Evolutionary conservation across 2,329 filamentous ascomycete genomes (phyloP).

Genomic region (Aspergillus melleus): DNA sequence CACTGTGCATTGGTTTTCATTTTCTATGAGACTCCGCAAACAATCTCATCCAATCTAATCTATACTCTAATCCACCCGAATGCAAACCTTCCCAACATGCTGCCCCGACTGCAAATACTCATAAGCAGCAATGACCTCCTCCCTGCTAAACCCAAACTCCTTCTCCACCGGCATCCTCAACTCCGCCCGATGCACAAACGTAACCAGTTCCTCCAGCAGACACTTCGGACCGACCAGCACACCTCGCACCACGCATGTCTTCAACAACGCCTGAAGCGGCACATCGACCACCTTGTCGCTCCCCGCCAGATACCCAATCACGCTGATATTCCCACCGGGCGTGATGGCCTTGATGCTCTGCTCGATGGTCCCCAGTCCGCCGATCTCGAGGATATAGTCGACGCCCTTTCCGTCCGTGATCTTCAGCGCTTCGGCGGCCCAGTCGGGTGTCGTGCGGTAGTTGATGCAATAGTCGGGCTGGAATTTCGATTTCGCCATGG

Average conservation of each 20-base stretch:
- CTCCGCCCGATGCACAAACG: neutral
- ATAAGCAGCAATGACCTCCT: slow-evolving; percentile 25
- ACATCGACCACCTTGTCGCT: neutral
- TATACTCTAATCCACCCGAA: slow-evolving; percentile 1
- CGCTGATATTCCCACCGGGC: slow-evolving; percentile 17
- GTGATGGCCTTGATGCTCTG: slow-evolving; percentile 23
- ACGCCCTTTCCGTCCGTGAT: slow-evolving; percentile 43
- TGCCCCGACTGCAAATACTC: slow-evolving; percentile 23
- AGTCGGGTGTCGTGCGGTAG: neutral
- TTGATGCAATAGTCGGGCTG: neutral
- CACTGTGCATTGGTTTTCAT: too few relatives aligned
- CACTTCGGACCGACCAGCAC: neutral
- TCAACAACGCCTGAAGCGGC: neutral
- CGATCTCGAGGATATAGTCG: slow-evolving; percentile 44
- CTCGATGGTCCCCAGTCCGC: slow-evolving; percentile 43
- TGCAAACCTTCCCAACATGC: slow-evolving; percentile 42
- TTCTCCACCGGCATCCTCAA: neutral
- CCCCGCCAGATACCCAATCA: neutral
- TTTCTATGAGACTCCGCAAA: too few relatives aligned
- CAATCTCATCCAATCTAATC: neutral
- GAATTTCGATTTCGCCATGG: neutral
- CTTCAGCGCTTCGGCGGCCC: neutral
- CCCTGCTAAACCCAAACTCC: slow-evolving; percentile 11
- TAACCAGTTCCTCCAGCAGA: neutral
- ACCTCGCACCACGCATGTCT: neutral